Evolutionary conservation across 345 rosid species (phyloP).

Genomic region (Adansonia digitata): DNA sequence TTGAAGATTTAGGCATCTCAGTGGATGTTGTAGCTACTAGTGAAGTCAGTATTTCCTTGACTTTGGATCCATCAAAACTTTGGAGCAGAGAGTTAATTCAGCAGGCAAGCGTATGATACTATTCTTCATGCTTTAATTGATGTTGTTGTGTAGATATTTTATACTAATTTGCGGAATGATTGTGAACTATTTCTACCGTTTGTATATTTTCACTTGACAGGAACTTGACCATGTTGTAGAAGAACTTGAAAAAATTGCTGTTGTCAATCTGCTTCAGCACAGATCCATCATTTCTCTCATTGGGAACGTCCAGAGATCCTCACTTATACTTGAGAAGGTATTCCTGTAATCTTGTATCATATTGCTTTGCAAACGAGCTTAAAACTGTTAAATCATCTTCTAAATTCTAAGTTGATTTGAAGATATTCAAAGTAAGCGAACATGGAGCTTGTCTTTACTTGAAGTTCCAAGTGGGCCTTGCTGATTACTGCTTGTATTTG

Average conservation of each 20-base stretch:
- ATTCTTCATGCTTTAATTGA: neutral
- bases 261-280: conserved; percentile 76
- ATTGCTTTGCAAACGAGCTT: neutral
- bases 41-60: conserved; percentile 98
- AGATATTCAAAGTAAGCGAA: neutral
- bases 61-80: conserved; percentile 91
- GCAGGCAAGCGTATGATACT: conserved; percentile 69
- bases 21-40: conserved; percentile 99
- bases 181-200: neutral
- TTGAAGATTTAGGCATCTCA: conserved; percentile 92
- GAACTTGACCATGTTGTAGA: conserved; percentile 98
- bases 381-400: neutral
- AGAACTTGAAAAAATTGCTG: conserved; percentile 95
- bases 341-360: conserved; percentile 3
- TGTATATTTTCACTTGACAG: conserved; percentile 30
- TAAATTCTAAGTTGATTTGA: neutral
- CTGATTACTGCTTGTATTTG: neutral
- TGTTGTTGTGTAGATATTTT: neutral
- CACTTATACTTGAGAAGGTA: conserved; percentile 94
- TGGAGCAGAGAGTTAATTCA: conserved; percentile 98
- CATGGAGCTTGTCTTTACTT: too few relatives aligned
- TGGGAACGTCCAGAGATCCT: conserved; percentile 89
- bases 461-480: too few relatives aligned
- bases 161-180: neutral
- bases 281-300: conserved; percentile 94